Evolutionary conservation across 306 rosid genomes (phyloP).

Genomic region (Lablab purpureus): DNA sequence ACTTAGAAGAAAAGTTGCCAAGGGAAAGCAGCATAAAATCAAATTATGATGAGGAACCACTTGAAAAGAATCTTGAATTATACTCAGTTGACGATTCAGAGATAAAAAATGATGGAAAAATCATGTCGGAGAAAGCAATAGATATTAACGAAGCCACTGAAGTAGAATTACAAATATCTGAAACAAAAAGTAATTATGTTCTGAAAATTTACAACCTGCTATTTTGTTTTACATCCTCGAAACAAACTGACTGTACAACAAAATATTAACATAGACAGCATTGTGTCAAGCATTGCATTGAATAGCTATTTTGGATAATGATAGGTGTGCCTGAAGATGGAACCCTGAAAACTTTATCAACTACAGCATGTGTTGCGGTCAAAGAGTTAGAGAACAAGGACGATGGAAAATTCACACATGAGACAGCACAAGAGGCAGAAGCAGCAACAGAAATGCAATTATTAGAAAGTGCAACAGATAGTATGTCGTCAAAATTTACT

Average conservation of each 20-base stretch:
- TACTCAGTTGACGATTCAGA: background rate
- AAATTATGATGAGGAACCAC: background rate
- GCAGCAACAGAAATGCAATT: background rate
- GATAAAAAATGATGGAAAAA: background rate
- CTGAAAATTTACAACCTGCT: background rate
- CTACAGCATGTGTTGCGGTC: background rate
- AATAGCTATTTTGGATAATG: background rate
- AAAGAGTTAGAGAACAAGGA: background rate
- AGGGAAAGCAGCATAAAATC: background rate
- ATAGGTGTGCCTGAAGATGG: background rate
- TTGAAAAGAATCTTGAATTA: background rate
- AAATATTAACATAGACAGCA: background rate
- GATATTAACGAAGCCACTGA: background rate
- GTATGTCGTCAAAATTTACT: constrained; percentile 16
- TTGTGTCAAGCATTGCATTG: background rate
- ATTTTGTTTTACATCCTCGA: background rate
- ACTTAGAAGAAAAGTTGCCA: background rate
- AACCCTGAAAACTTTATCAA: background rate
- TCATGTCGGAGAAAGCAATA: background rate
- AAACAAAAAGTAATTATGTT: background rate
- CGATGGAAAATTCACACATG: background rate
- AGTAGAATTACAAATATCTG: background rate
- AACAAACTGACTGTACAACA: background rate
- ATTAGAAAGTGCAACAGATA: background rate
- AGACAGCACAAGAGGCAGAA: background rate